Base-by-base conservation (phyloP, 768 basidiomycete species). In the Lepiota venenata region DNA sequence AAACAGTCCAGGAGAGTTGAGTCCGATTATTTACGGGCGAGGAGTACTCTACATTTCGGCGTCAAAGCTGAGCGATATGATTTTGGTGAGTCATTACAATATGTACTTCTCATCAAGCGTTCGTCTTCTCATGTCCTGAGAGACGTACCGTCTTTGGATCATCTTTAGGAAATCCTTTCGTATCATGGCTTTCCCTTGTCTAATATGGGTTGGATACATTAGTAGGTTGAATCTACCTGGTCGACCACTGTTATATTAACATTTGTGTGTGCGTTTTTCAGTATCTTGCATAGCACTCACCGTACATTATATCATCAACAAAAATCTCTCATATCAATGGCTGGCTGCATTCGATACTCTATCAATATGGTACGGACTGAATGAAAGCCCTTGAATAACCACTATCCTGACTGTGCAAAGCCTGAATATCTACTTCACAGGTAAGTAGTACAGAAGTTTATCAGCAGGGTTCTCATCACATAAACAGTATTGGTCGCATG, bases 351-450 rank as follows among this genome's bases (percentile, higher is more conserved):
- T 51, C 11, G 15, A 35, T n/a, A 21, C 8, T 21, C 50, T 51
- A 1, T 51, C 50, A 21, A 43, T 51, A 51, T 51, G 41, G 50
- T 51, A 16, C 5, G 38, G 10, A 18, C 10, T 16, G 14, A 12
- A 22, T 22, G 8, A n/a, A 36, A 14, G 3, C 32, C 32, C 2
- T 9, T 32, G 5, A 15, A 11, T 18, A 9, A 9, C 35, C 32
- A 9, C 5, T n/a, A 6, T 16, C 16, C 10, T 18, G 10, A 14
- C 29, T 6, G 11, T 12, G 7, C 29, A 15, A 36, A 51, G 50
- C 22, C 21, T 51, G 40, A 51, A 51, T 11, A 14, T 51, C 18
- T 51, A 51, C 15, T 43, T 43, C 27, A 51, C 50, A 14, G 40
- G 50, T 51, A 15, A 7, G 50, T 36, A 29, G 12, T 4, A 35